A percentile compares a stretch with the other conserved stretches of the same genome.
Evolutionary conservation across 176 grass and related monocot genomes (phyloP).

Genomic region (Coix lacrymajobi): DNA sequence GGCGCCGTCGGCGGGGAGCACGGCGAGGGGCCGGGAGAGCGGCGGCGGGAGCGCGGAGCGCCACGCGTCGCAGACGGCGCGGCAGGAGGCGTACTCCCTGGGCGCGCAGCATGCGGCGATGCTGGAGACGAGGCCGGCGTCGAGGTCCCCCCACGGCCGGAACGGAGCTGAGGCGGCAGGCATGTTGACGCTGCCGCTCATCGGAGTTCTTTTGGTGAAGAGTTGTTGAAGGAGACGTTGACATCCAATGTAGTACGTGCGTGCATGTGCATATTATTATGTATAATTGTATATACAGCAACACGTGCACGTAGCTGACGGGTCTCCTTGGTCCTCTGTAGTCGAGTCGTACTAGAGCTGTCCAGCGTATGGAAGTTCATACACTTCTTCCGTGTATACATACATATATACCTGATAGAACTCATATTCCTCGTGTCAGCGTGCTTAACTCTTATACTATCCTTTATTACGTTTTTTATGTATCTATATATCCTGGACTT

Average conservation of each 20-base stretch:
- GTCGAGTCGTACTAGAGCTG: not conserved
- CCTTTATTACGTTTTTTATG: not conserved
- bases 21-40: not conserved
- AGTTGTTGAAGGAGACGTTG: not conserved
- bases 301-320: not conserved
- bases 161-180: not conserved
- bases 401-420: not conserved
- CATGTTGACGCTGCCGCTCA: not conserved
- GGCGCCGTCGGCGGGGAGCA: not conserved
- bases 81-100: not conserved
- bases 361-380: not conserved
- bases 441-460: not conserved
- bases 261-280: too few relatives aligned
- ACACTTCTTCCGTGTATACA: not conserved
- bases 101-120: not conserved
- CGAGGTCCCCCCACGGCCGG: not conserved
- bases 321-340: not conserved
- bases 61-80: not conserved
- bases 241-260: not conserved
- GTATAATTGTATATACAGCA: too few relatives aligned
- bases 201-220: not conserved
- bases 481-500: not conserved
- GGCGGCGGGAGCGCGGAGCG: constrained; percentile 18
- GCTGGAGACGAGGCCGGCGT: not conserved
- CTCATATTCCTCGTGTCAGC: not conserved